These are phyloP conservation scores for Penicillium sp. DNA, from an alignment of 2,329 filamentous ascomycete species.

Conservation along the genomic window DNA sequence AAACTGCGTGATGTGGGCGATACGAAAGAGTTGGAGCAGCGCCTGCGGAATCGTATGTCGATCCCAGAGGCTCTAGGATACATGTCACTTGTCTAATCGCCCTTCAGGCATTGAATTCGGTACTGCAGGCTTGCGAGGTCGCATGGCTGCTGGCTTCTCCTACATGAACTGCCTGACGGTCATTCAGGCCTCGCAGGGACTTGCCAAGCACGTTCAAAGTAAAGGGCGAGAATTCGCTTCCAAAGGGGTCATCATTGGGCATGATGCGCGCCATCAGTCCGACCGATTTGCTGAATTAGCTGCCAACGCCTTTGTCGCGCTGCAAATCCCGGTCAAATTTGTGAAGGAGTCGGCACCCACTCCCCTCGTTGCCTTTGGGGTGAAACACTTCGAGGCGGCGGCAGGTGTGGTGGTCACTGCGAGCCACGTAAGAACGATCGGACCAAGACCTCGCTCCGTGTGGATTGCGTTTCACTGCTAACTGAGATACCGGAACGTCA, in stretches of 20 bases:
- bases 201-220: conserved; percentile 53
- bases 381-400: conserved; percentile 48
- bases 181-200: conserved; percentile 60
- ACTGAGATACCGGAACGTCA: not conserved
- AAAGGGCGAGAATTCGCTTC: conserved; percentile 38
- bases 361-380: conserved; percentile 57
- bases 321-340: conserved; percentile 55
- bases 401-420: conserved; percentile 63
- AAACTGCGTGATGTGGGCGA: conserved; percentile 44
- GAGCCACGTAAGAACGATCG: conserved; percentile 44
- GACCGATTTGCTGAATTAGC: conserved; percentile 55
- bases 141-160: conserved; percentile 60
- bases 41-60: conserved; percentile 45
- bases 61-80: not conserved
- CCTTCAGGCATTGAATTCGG: conserved; percentile 53
- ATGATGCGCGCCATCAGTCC: conserved; percentile 59
- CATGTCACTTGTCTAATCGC: conserved; percentile 5
- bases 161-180: conserved; percentile 56
- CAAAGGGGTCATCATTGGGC: conserved; percentile 54
- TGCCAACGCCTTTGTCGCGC: conserved; percentile 54
- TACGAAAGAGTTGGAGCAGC: conserved; percentile 45
- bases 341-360: conserved; percentile 54
- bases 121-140: conserved; percentile 57
- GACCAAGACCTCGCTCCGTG: not conserved
- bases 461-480: conserved; percentile 1